These are phyloP conservation scores for Magnaporthiopsis incrustans DNA, from an alignment of 2,329 filamentous ascomycete genomes.

Conservation along the genomic window DNA sequence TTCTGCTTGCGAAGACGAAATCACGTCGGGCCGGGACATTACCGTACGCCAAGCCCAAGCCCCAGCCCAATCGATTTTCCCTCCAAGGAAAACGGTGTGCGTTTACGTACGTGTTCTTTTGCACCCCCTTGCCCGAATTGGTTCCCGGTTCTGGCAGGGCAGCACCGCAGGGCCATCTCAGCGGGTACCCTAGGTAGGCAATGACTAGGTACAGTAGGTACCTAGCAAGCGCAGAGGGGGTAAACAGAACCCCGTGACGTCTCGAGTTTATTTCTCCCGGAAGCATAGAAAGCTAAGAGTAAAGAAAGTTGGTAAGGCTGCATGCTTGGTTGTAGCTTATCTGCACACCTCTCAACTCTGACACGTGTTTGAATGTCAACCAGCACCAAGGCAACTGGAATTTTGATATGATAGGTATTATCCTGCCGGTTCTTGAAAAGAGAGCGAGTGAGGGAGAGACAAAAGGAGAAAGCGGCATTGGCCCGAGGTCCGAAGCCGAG, in stretches of 20 bases:
- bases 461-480: neutral
- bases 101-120: neutral
- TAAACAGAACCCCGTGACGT: neutral
- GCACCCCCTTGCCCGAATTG: neutral
- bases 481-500: neutral
- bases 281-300: neutral
- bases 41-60: neutral
- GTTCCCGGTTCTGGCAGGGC: neutral
- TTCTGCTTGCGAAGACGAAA: neutral
- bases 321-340: neutral
- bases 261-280: neutral
- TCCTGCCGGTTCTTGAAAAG: too few relatives aligned
- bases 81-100: neutral
- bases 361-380: neutral
- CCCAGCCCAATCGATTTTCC: neutral
- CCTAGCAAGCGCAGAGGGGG: too few relatives aligned
- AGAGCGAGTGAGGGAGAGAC: neutral
- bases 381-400: too few relatives aligned
- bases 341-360: neutral
- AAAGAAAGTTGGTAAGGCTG: neutral
- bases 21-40: neutral
- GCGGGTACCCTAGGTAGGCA: neutral
- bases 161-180: neutral
- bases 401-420: too few relatives aligned
- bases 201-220: neutral